These are phyloP conservation scores for Nidula niveotomentosa DNA, from an alignment of 1,284 basidiomycete genomes.

Conservation along the genomic window DNA sequence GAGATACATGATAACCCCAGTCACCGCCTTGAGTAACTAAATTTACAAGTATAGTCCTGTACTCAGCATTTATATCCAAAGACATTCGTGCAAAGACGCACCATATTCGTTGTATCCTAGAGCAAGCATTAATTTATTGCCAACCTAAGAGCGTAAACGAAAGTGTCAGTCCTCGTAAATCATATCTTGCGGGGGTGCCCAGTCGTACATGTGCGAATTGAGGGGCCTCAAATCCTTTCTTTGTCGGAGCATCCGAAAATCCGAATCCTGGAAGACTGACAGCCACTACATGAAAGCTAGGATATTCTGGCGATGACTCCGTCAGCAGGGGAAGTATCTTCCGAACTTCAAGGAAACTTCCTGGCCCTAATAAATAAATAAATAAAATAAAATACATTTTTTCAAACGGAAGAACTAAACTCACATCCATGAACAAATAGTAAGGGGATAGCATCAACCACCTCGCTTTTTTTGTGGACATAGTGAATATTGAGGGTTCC, in stretches of 20 bases:
- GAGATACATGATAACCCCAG: constrained; percentile 37
- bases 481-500: constrained; percentile 48
- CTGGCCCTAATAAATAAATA: constrained; percentile 45
- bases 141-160: constrained; percentile 21
- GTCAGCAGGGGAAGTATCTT: constrained; percentile 53
- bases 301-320: constrained; percentile 35
- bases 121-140: constrained; percentile 43
- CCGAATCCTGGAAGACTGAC: constrained; percentile 50
- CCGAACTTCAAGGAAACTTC: constrained; percentile 53
- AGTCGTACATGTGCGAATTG: constrained; percentile 34
- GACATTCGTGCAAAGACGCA: constrained; percentile 13
- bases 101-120: constrained; percentile 49
- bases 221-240: constrained; percentile 24
- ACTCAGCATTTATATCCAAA: background rate
- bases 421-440: constrained; percentile 55
- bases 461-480: constrained; percentile 43
- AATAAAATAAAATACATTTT: background rate
- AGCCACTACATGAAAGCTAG: constrained; percentile 58
- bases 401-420: constrained; percentile 12
- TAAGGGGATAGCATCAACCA: constrained; percentile 43
- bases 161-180: background rate
- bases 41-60: background rate
- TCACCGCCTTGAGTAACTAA: constrained; percentile 48
- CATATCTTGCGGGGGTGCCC: background rate
- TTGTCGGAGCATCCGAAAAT: constrained; percentile 43